These are phyloP conservation scores for Boletus rex-veris DNA, from an alignment of 768 basidiomycete species.

Conservation along the genomic window DNA sequence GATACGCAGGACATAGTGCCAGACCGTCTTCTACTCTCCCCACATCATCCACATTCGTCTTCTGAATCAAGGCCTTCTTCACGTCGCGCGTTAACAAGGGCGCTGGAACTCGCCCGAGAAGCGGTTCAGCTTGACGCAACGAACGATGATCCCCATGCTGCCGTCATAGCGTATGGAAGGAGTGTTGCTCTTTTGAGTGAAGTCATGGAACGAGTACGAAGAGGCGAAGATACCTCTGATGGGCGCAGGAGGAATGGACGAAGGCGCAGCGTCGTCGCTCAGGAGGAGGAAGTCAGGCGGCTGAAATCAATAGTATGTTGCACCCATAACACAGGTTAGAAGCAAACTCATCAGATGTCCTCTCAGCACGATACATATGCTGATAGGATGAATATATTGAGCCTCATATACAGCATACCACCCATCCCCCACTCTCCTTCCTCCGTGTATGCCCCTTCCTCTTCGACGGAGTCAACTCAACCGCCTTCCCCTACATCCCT, in stretches of 20 bases:
- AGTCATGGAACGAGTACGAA: conserved; percentile 88
- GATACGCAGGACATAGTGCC: conserved; percentile 39
- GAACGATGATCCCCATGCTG: conserved; percentile 84
- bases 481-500: conserved; percentile 35
- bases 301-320: conserved; percentile 84
- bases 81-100: conserved; percentile 79
- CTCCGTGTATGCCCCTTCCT: conserved; percentile 43
- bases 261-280: conserved; percentile 79
- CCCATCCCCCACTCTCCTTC: conserved; percentile 65
- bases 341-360: conserved; percentile 14
- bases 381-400: conserved; percentile 90
- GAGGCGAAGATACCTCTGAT: conserved; percentile 79
- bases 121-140: conserved; percentile 86
- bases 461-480: conserved; percentile 36
- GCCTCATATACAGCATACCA: conserved; percentile 84
- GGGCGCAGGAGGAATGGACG: conserved; percentile 56
- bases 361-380: conserved; percentile 90
- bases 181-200: conserved; percentile 84
- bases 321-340: conserved; percentile 8
- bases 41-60: conserved; percentile 39
- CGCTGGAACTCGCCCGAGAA: conserved; percentile 83
- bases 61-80: conserved; percentile 65
- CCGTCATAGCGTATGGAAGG: conserved; percentile 84
- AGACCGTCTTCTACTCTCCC: conserved; percentile 43
- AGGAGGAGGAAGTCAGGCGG: conserved; percentile 84